Base-by-base conservation (phyloP, 1,139 yeast species). In the Scheffersomyces segobiensis region DNA sequence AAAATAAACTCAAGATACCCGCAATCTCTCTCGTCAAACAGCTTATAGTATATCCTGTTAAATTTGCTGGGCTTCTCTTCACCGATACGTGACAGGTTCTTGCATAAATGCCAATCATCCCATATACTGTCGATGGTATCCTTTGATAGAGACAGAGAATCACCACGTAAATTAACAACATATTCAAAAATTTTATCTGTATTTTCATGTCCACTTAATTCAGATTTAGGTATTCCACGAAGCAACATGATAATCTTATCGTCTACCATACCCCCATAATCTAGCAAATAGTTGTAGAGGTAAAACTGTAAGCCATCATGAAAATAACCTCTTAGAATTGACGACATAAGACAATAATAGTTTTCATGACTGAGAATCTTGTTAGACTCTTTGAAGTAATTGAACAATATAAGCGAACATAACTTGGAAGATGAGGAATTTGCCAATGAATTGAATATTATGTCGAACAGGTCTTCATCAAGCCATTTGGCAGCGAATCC, bases 401-500 rank as follows among this genome's bases (percentile, higher is more conserved):
- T 57, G 57, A 66, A 74, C 5, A 79, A 57, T 1, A 62, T 58
- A 12, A 72, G 50, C 0, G 81, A 71, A 5, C 73, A 69, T 20
- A 65, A 56, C 57, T 72, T 77, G 0, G 74, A 68, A 0, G 78
- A 71, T 5, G 75, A 68, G 1, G 76, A 73, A 21, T 63, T 63
- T 3, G 78, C 65, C 46, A 78, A 52, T 5, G 79, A 65, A 49
- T 69, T 63, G 18, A 74, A 54, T 1, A 79, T 67, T 10, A 79
- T 74, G 50, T 71, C 62, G 55, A 66, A 67, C 77, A 77, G 80
- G 19, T 74, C 76, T 0, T 53, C 42, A 57, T 76, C 67, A 2
- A 79, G 63, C 75, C 76, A 73, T 14, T 69, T 65, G 0, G 48
- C 26, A 12, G 60, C 22, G 39, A 70, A 64, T 5, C 59, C 53